phyloP scores from a whole-genome alignment of 2,329 filamentous ascomycete genomes.

The Sclerotinia minor region DNA sequence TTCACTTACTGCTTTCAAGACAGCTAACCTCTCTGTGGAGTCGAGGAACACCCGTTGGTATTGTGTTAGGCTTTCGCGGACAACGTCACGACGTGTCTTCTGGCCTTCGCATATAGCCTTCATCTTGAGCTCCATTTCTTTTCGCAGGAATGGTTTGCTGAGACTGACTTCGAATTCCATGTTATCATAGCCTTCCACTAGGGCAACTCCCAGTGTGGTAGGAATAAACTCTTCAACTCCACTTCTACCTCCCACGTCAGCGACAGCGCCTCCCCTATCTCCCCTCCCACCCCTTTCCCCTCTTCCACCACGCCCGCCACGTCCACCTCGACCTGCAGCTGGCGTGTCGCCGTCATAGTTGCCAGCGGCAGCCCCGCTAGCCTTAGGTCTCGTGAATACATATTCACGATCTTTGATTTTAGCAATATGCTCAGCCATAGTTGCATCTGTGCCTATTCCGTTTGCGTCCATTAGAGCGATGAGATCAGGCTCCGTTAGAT shows the following conservation, averaged over 20 bases:
- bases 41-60: slow-evolving; percentile 85
- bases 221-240: slow-evolving; percentile 84
- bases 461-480: slow-evolving; percentile 98
- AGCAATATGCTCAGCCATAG: slow-evolving; percentile 97
- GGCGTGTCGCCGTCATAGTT: slow-evolving; percentile 41
- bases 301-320: slow-evolving; percentile 43
- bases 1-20: slow-evolving; percentile 59
- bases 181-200: slow-evolving; percentile 92
- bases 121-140: slow-evolving; percentile 98
- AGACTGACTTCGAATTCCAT: slow-evolving; percentile 92
- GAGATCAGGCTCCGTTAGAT: slow-evolving; percentile 91
- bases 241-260: slow-evolving; percentile 48
- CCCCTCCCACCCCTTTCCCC: slow-evolving; percentile 45
- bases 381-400: slow-evolving; percentile 63
- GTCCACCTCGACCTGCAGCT: slow-evolving; percentile 44
- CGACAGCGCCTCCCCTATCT: slow-evolving; percentile 45
- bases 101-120: slow-evolving; percentile 91
- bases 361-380: slow-evolving; percentile 38
- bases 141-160: slow-evolving; percentile 91
- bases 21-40: slow-evolving; percentile 72
- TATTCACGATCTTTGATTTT: slow-evolving; percentile 93
- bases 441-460: slow-evolving; percentile 96
- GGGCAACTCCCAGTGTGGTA: slow-evolving; percentile 83
- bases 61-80: slow-evolving; percentile 80
- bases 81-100: slow-evolving; percentile 70